These are phyloP conservation scores for Edaphochlamys debaryana DNA, from an alignment of 139 green algal genomes.

Conservation along the genomic window DNA sequence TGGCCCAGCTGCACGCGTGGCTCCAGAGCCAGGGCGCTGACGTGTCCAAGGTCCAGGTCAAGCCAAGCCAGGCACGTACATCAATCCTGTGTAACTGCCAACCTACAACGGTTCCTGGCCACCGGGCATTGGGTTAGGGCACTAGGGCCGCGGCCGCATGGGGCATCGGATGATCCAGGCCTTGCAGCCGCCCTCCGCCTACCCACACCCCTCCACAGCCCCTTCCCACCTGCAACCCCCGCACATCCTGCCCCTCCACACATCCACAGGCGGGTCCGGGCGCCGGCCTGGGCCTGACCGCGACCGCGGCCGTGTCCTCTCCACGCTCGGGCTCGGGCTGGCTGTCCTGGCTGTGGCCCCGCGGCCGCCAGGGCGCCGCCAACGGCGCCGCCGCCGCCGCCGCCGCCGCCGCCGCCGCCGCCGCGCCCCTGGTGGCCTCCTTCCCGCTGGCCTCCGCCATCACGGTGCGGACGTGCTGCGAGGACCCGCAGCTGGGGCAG, in stretches of 20 bases:
- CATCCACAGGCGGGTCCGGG: conserved; percentile 7
- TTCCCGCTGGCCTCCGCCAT: conserved; percentile 51
- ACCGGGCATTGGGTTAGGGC: too few relatives aligned
- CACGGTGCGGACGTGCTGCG: conserved; percentile 38
- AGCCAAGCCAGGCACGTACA: conserved; percentile 7
- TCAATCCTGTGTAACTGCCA: too few relatives aligned
- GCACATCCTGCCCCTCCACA: too few relatives aligned
- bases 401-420: too few relatives aligned
- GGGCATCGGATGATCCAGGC: too few relatives aligned
- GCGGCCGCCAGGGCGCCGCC: neutral
- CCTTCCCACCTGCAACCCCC: too few relatives aligned
- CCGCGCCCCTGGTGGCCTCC: conserved; percentile 34
- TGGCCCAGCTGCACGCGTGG: conserved; percentile 17
- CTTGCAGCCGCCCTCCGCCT: too few relatives aligned
- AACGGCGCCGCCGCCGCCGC: too few relatives aligned
- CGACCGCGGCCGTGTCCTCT: neutral
- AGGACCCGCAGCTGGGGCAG: conserved; percentile 28
- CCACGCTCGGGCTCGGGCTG: neutral
- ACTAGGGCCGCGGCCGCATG: too few relatives aligned
- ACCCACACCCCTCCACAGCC: too few relatives aligned
- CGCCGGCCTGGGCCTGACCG: conserved; percentile 8
- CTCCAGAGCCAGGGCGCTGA: conserved; percentile 5
- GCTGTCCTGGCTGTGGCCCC: conserved; percentile 37
- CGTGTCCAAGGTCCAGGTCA: neutral
- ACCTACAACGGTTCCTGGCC: too few relatives aligned